These are phyloP conservation scores for Paracoccidioides lutzii DNA, from an alignment of 2,329 filamentous ascomycete species.

Conservation along the genomic window DNA sequence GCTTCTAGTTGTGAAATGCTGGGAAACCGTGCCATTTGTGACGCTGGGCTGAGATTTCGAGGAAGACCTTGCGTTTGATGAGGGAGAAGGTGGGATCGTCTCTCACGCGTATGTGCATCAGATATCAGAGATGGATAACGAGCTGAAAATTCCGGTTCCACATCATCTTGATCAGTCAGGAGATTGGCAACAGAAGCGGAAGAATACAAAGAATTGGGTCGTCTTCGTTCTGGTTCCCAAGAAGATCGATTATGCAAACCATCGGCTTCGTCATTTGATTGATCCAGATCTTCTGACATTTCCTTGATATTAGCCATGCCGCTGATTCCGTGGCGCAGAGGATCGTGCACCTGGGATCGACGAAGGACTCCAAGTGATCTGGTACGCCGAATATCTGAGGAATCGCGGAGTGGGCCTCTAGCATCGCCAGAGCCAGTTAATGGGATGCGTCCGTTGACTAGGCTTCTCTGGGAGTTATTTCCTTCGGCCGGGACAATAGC, in stretches of 20 bases:
- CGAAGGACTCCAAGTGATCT: conserved; percentile 3
- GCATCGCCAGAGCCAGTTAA: background rate
- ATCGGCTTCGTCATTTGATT: background rate
- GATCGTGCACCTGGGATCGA: background rate
- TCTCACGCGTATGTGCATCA: conserved; percentile 1
- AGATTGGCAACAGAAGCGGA: conserved; percentile 2
- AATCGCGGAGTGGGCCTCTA: background rate
- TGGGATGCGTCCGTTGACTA: background rate
- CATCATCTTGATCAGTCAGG: conserved; percentile 21
- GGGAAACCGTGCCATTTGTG: conserved; percentile 9
- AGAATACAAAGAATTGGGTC: background rate
- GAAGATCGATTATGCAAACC: background rate
- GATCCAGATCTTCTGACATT: background rate
- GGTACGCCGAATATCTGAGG: conserved; percentile 5
- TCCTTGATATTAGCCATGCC: background rate
- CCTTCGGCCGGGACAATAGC: background rate
- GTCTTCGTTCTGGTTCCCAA: background rate
- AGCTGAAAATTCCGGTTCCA: conserved; percentile 20
- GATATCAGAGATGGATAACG: conserved; percentile 25
- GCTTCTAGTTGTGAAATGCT: conserved; percentile 9
- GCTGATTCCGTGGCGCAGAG: background rate
- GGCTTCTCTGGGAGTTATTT: background rate
- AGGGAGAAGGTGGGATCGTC: background rate
- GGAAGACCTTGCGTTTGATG: background rate
- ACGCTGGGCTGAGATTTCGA: conserved; percentile 2